Conservation (phyloP, 2,329 filamentous ascomycete genomes). For the Aspergillus sp. region DNA sequence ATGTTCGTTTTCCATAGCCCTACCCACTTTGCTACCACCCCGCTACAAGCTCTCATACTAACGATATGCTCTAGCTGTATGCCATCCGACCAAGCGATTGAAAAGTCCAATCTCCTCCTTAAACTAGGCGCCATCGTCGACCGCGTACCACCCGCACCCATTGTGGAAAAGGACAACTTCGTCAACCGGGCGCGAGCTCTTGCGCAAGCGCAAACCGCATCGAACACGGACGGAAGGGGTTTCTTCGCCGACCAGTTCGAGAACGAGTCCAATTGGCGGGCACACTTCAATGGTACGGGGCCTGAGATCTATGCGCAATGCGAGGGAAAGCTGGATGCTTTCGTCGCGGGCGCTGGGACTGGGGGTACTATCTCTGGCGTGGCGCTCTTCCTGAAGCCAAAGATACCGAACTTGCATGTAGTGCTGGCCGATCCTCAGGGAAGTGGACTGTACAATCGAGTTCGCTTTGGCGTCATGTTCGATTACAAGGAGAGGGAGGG, state of each 20-base stretch:
- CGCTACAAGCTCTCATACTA: conserved; percentile 11
- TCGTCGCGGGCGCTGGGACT: conserved; percentile 90
- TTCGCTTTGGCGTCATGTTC: conserved; percentile 96
- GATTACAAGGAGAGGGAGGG: conserved; percentile 85
- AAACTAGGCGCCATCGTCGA: conserved; percentile 93
- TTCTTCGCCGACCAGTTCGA: conserved; percentile 98
- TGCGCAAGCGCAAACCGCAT: conserved; percentile 69
- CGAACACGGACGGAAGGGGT: conserved; percentile 60
- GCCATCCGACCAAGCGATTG: conserved; percentile 84
- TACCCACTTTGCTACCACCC: not conserved
- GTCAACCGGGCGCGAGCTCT: conserved; percentile 84
- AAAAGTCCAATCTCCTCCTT: conserved; percentile 85
- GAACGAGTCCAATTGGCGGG: conserved; percentile 81
- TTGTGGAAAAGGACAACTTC: conserved; percentile 90
- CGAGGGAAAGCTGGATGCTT: conserved; percentile 73
- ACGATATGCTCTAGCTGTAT: conserved; percentile 63
- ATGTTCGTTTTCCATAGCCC: conserved; percentile 57
- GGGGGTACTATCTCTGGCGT: conserved; percentile 92
- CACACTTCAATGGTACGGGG: conserved; percentile 79
- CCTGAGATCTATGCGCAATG: conserved; percentile 87
- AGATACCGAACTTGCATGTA: conserved; percentile 64
- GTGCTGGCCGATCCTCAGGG: conserved; percentile 93
- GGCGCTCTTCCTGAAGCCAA: conserved; percentile 76
- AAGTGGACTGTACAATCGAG: conserved; percentile 86
- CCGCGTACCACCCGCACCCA: conserved; percentile 84